These are phyloP conservation scores for Cyberlindnera xishuangbannaensis DNA, from an alignment of 805 yeast species.

Conservation along the genomic window DNA sequence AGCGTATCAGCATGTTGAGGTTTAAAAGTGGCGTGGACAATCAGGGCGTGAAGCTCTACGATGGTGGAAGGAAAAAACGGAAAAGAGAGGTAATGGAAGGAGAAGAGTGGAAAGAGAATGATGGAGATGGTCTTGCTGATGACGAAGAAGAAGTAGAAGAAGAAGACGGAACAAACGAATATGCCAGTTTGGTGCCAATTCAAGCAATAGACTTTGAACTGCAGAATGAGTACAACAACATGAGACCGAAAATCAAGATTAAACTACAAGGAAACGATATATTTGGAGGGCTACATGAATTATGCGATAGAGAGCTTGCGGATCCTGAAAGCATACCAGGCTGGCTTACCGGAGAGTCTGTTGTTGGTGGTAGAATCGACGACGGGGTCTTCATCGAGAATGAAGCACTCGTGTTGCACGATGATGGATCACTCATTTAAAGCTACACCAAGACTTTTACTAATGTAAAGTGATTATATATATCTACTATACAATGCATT, in stretches of 20 bases:
- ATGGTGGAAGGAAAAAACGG: slow-evolving; percentile 26
- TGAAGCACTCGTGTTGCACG: too few relatives aligned
- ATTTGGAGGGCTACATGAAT: slow-evolving; percentile 72
- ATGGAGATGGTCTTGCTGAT: too few relatives aligned
- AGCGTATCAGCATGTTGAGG: slow-evolving; percentile 45
- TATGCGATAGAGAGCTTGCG: slow-evolving; percentile 43
- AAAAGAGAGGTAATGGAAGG: slow-evolving; percentile 1
- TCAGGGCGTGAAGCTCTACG: slow-evolving; percentile 35
- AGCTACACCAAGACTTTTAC: too few relatives aligned
- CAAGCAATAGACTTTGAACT: slow-evolving; percentile 44
- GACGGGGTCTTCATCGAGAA: slow-evolving; percentile 28
- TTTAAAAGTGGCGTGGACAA: slow-evolving; percentile 53
- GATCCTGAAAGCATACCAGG: slow-evolving; percentile 58
- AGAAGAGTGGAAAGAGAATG: too few relatives aligned
- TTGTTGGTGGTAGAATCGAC: slow-evolving; percentile 42
- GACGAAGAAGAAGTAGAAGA: slow-evolving; percentile 18
- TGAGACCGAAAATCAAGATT: slow-evolving; percentile 22
- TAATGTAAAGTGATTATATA: too few relatives aligned
- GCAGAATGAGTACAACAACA: slow-evolving; percentile 25
- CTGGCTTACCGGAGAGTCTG: slow-evolving; percentile 78
- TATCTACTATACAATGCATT: too few relatives aligned
- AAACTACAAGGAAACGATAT: slow-evolving; percentile 60
- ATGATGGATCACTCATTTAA: too few relatives aligned
- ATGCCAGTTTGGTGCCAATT: slow-evolving; percentile 52
- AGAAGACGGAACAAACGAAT: slow-evolving; percentile 28